A percentile compares a stretch with the other conserved stretches of the same genome.
Evolutionary conservation across 2,329 filamentous ascomycete species (phyloP).

Genomic region (Lasiodiplodia sp.): DNA sequence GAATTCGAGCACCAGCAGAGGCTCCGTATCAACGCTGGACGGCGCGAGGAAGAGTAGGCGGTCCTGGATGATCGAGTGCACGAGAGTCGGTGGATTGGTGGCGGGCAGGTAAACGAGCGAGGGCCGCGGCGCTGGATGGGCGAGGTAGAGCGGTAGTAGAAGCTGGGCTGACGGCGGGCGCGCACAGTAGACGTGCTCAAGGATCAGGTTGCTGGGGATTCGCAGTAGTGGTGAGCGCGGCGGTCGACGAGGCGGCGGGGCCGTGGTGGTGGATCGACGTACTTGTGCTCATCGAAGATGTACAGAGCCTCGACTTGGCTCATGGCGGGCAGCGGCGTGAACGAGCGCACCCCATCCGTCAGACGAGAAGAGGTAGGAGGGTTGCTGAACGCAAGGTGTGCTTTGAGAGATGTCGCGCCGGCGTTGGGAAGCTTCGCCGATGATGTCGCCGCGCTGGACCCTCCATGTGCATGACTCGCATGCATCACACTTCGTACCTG

Average conservation of each 20-base stretch:
- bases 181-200: slow-evolving; percentile 87
- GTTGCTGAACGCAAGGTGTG: not conserved
- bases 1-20: slow-evolving; percentile 90
- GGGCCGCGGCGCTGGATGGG: slow-evolving; percentile 80
- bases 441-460: slow-evolving; percentile 14
- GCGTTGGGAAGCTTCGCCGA: not conserved
- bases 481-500: not conserved
- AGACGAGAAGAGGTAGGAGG: not conserved
- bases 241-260: not conserved
- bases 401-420: not conserved
- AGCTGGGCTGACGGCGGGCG: slow-evolving; percentile 78
- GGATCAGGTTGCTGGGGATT: slow-evolving; percentile 72
- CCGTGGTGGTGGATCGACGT: slow-evolving; percentile 32
- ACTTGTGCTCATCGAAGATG: slow-evolving; percentile 97
- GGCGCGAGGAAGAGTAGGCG: slow-evolving; percentile 87
- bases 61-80: slow-evolving; percentile 88
- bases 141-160: slow-evolving; percentile 85
- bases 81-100: slow-evolving; percentile 82
- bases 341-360: slow-evolving; percentile 6
- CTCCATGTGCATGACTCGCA: slow-evolving; percentile 2
- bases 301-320: slow-evolving; percentile 92
- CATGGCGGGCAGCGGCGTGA: slow-evolving; percentile 43
- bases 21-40: slow-evolving; percentile 84
- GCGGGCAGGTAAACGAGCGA: slow-evolving; percentile 85
- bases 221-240: slow-evolving; percentile 31